Evolutionary conservation across 768 basidiomycete genomes (phyloP).

Genomic region (Lentinula aciculospora): DNA sequence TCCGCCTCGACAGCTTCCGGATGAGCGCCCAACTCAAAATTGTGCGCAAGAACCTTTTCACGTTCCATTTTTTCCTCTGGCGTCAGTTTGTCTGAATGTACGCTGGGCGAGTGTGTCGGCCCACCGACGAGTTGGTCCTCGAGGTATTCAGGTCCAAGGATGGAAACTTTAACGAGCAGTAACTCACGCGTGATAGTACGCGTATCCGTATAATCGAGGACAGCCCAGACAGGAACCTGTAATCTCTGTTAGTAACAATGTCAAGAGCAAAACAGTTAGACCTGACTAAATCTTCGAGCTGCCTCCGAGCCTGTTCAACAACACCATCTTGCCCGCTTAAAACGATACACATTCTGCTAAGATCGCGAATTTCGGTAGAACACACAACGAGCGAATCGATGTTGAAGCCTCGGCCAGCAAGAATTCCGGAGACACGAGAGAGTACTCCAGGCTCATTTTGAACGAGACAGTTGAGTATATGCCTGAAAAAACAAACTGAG

Average conservation of each 20-base stretch:
- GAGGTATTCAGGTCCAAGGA: conserved; percentile 94
- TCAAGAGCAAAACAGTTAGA: neutral
- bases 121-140: conserved; percentile 86
- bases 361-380: conserved; percentile 93
- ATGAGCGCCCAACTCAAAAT: conserved; percentile 63
- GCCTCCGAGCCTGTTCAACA: conserved; percentile 93
- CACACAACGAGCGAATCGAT: conserved; percentile 98
- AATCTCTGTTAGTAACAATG: neutral
- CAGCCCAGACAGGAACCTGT: conserved; percentile 99
- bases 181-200: conserved; percentile 89
- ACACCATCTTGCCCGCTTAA: conserved; percentile 96
- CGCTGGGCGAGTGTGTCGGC: conserved; percentile 74
- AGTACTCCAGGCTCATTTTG: conserved; percentile 99
- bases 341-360: conserved; percentile 97
- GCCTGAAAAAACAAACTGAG: conserved; percentile 41
- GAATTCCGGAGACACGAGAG: conserved; percentile 94
- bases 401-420: conserved; percentile 97
- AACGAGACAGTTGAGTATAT: conserved; percentile 94
- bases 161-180: conserved; percentile 93
- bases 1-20: conserved; percentile 19
- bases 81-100: conserved; percentile 18
- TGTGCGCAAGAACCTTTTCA: conserved; percentile 67
- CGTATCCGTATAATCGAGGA: conserved; percentile 95
- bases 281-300: conserved; percentile 92
- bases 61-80: conserved; percentile 51